Percentiles rank a stretch among this genome's conserved stretches.
These are phyloP conservation scores for Vickermania ingenoplastis DNA, from an alignment of 208 protist species.

Conservation along the genomic window DNA sequence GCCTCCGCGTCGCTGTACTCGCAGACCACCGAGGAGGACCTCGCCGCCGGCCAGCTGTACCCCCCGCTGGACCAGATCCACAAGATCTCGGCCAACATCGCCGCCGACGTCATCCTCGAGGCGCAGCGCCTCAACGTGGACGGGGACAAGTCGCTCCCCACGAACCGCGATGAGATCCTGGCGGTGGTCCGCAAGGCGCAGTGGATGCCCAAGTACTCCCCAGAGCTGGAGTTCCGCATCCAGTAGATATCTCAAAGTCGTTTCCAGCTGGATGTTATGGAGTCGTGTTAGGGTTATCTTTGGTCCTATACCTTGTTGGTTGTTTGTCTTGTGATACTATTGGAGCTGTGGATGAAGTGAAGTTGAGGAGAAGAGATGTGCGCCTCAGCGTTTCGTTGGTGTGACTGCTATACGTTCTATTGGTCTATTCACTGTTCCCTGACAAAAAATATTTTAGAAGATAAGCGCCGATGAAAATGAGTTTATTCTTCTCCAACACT, in stretches of 20 bases:
- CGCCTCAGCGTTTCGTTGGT: too few species aligned
- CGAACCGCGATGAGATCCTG: constrained; percentile 30
- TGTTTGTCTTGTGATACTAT: too few species aligned
- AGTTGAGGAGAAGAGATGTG: too few species aligned
- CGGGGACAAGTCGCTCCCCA: constrained; percentile 30
- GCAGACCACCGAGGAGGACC: constrained; percentile 30
- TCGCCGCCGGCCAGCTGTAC: constrained; percentile 55
- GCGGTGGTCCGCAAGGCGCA: constrained; percentile 25
- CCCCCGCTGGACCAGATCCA: constrained; percentile 61
- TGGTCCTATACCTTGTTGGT: too few species aligned
- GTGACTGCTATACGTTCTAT: too few species aligned
- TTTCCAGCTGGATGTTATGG: too few species aligned
- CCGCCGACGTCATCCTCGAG: constrained; percentile 52
- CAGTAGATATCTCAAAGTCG: constrained; percentile 5
- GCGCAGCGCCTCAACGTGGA: constrained; percentile 47
- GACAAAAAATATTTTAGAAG: too few species aligned
- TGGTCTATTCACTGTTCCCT: too few species aligned
- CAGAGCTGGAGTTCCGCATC: constrained; percentile 17
- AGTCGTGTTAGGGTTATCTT: too few species aligned
- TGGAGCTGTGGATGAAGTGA: too few species aligned
- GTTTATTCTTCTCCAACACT: too few species aligned
- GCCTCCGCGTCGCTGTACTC: constrained; percentile 67
- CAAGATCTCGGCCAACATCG: constrained; percentile 66
- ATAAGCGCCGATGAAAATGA: too few species aligned
- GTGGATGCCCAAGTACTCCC: constrained; percentile 65